These are phyloP conservation scores for Suhomyces panamericanus DNA, from an alignment of 1,139 yeast species.

Conservation along the genomic window DNA sequence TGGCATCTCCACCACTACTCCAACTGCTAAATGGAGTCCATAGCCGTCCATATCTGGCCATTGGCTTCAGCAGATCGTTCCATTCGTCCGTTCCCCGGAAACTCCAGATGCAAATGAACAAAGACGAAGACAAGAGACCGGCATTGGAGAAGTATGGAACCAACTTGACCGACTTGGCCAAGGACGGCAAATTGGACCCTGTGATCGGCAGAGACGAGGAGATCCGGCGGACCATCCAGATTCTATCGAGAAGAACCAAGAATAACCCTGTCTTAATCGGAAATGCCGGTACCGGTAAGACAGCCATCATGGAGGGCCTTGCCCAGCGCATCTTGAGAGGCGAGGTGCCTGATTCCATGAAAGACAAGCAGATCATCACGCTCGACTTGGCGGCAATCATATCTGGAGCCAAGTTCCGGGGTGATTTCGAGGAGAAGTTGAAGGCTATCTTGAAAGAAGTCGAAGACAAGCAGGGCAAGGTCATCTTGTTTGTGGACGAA, in stretches of 20 bases:
- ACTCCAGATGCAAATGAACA: constrained; percentile 44
- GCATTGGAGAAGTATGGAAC: constrained; percentile 88
- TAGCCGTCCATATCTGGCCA: not conserved
- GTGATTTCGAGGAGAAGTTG: constrained; percentile 91
- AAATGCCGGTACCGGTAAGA: constrained; percentile 96
- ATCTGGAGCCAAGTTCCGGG: constrained; percentile 92
- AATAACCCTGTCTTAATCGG: constrained; percentile 94
- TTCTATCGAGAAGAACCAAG: constrained; percentile 86
- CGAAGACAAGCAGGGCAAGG: constrained; percentile 74
- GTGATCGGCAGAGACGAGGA: constrained; percentile 97
- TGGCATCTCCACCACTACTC: not conserved
- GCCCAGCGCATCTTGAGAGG: constrained; percentile 90
- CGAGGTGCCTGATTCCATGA: constrained; percentile 93
- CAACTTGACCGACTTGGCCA: constrained; percentile 82
- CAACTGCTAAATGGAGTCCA: not conserved
- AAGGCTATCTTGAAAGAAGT: constrained; percentile 84
- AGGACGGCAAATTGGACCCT: constrained; percentile 90
- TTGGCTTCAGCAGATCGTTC: constrained; percentile 8
- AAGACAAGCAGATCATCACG: constrained; percentile 77
- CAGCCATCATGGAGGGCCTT: constrained; percentile 93
- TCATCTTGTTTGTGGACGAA: constrained; percentile 89
- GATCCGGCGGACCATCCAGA: constrained; percentile 87
- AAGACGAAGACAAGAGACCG: constrained; percentile 60
- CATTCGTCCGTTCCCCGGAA: constrained; percentile 21
- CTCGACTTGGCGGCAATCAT: constrained; percentile 86